phyloP scores from a whole-genome alignment of 2,329 filamentous ascomycete species.

The Hypomyces perniciosus region DNA sequence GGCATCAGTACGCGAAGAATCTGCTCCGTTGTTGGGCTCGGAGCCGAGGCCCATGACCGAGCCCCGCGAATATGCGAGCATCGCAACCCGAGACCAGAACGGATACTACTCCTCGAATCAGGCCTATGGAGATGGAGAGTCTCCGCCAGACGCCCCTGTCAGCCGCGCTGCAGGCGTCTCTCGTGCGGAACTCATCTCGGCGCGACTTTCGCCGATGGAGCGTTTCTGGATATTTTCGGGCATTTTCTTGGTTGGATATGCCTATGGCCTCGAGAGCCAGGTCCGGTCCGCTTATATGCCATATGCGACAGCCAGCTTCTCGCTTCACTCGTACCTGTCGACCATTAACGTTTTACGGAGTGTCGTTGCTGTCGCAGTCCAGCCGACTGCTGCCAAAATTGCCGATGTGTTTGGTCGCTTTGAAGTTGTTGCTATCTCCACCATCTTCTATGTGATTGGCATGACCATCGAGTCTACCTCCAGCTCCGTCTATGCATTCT shows the following conservation, averaged over 20 bases:
- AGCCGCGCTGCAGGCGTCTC: conserved; percentile 37
- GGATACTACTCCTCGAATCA: neutral
- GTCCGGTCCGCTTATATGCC: conserved; percentile 49
- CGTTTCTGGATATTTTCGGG: conserved; percentile 48
- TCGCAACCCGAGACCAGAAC: neutral
- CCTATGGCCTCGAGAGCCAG: conserved; percentile 51
- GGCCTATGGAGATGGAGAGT: neutral
- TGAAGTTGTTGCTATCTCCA: conserved; percentile 49
- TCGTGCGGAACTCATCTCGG: conserved; percentile 45
- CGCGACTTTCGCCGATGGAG: conserved; percentile 39
- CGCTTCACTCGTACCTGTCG: conserved; percentile 48
- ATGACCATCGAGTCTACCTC: conserved; percentile 50
- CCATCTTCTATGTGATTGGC: conserved; percentile 49
- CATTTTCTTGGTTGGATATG: conserved; percentile 55
- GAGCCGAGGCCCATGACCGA: conserved; percentile 5
- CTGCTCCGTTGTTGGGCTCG: conserved; percentile 9
- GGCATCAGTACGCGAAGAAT: conserved; percentile 1
- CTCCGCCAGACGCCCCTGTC: neutral
- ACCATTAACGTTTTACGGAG: conserved; percentile 53
- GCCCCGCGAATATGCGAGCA: conserved; percentile 2
- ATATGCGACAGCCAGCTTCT: conserved; percentile 46
- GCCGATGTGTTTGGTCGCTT: conserved; percentile 58
- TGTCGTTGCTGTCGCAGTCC: conserved; percentile 53
- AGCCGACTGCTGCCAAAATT: conserved; percentile 55
- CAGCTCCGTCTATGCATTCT: conserved; percentile 43